Evolutionary conservation across 2,329 filamentous ascomycete species (phyloP).

Genomic region (Penicillium sp.): DNA sequence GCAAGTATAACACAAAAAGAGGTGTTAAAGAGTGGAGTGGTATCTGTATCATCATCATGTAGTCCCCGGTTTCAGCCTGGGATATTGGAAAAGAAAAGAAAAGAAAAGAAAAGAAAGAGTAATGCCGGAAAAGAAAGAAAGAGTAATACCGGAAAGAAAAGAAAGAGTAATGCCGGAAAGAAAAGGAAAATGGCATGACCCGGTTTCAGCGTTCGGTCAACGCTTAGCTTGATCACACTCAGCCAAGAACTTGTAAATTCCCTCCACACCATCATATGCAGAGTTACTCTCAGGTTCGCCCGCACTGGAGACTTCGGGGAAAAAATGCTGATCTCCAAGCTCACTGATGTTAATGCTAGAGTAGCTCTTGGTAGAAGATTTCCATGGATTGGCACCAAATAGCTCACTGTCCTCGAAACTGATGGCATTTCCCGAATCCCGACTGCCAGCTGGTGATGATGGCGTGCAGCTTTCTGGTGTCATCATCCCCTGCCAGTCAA

Average conservation of each 20-base stretch:
- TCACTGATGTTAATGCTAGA: constrained; percentile 59
- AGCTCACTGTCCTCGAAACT: constrained; percentile 45
- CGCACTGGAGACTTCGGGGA: constrained; percentile 41
- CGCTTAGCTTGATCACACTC: constrained; percentile 56
- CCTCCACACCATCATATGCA: constrained; percentile 62
- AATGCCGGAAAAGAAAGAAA: not conserved
- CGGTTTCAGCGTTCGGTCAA: not conserved
- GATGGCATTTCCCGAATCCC: constrained; percentile 29
- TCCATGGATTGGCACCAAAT: constrained; percentile 54
- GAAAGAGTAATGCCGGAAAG: not conserved
- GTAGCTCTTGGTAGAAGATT: constrained; percentile 53
- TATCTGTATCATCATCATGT: constrained; percentile 22
- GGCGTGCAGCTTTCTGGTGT: constrained; percentile 37
- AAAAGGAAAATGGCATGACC: not conserved
- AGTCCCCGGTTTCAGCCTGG: constrained; percentile 8
- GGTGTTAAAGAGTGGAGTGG: constrained; percentile 22
- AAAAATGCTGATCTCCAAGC: constrained; percentile 41
- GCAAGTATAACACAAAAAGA: not conserved
- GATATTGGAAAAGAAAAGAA: constrained; percentile 1
- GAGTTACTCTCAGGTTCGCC: constrained; percentile 38
- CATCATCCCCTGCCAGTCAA: constrained; percentile 60
- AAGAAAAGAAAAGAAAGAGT: constrained; percentile 13
- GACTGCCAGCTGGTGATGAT: constrained; percentile 24
- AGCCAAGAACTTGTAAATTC: constrained; percentile 65
- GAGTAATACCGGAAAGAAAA: not conserved